Evolutionary conservation across 108 stramenopile genomes (phyloP).

Genomic region (Thalassiosira profunda): DNA sequence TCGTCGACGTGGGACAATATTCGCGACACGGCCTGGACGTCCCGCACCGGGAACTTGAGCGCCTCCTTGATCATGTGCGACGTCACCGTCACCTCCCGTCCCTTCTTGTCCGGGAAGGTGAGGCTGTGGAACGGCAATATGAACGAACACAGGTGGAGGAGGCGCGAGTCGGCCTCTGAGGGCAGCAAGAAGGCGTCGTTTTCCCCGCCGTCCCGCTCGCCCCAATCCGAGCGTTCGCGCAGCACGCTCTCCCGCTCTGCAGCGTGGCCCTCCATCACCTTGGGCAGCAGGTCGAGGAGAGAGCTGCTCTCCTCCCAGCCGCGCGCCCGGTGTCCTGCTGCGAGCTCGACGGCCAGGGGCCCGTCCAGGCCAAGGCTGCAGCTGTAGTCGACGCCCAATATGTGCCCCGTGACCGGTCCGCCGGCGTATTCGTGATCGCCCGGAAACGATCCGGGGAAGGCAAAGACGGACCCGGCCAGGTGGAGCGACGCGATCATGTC

Average conservation of each 20-base stretch:
- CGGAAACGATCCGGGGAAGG: constrained; percentile 62
- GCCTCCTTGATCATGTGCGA: constrained; percentile 81
- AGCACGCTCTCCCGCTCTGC: constrained; percentile 21
- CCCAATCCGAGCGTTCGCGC: no score
- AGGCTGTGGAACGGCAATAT: constrained; percentile 72
- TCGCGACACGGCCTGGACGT: constrained; percentile 52
- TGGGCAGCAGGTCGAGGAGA: constrained; percentile 36
- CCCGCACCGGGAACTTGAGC: constrained; percentile 80
- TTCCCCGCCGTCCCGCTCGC: no score
- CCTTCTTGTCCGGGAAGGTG: constrained; percentile 63
- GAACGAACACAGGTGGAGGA: constrained; percentile 69
- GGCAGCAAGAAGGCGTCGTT: no score
- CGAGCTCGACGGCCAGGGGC: constrained; percentile 29
- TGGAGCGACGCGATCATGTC: constrained; percentile 68
- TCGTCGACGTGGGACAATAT: constrained; percentile 62
- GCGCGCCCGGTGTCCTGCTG: constrained; percentile 33
- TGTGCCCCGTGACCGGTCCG: constrained; percentile 48
- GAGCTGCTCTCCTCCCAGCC: constrained; percentile 52
- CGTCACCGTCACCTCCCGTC: constrained; percentile 47
- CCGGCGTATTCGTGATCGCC: constrained; percentile 19
- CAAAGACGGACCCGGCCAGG: constrained; percentile 74
- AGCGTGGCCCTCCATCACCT: constrained; percentile 30
- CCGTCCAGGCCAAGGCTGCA: constrained; percentile 31
- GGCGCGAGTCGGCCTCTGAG: constrained; percentile 46
- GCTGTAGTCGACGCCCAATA: constrained; percentile 39